A percentile compares a stretch with the other conserved stretches of the same genome.
Evolutionary conservation across 2,329 filamentous ascomycete species (phyloP).

Genomic region (Stemphylium beticola): DNA sequence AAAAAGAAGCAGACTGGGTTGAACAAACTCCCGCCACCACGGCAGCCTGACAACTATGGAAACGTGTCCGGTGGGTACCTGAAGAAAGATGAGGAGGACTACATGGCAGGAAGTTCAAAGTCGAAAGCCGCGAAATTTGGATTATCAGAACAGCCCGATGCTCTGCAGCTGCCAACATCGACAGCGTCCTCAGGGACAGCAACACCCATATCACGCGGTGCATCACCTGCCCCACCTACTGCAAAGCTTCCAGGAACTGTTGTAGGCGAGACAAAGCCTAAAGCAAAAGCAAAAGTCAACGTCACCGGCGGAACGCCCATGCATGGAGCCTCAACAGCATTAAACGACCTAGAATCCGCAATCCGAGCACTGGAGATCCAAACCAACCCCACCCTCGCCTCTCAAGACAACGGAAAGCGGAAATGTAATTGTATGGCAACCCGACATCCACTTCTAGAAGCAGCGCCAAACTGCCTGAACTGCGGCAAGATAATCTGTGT

Average conservation of each 20-base stretch:
- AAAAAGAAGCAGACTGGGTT: conserved; percentile 52
- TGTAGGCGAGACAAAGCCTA: conserved; percentile 74
- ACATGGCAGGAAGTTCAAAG: conserved; percentile 61
- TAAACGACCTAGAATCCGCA: conserved; percentile 74
- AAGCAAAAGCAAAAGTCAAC: conserved; percentile 68
- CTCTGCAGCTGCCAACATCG: conserved; percentile 41
- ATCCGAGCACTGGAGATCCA: conserved; percentile 90
- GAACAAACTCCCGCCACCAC: conserved; percentile 50
- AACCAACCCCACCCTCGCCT: conserved; percentile 77
- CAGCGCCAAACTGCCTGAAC: conserved; percentile 87
- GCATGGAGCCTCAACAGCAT: conserved; percentile 77
- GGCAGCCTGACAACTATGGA: conserved; percentile 64
- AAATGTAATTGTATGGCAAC: conserved; percentile 89
- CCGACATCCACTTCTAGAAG: conserved; percentile 84
- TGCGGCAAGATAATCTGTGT: conserved; percentile 97
- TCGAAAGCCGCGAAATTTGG: conserved; percentile 53
- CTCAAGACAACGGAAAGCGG: conserved; percentile 62
- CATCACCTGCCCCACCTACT: conserved; percentile 54
- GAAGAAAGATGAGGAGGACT: conserved; percentile 77
- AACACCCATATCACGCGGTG: conserved; percentile 44
- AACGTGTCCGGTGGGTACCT: conserved; percentile 73
- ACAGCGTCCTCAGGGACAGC: conserved; percentile 34
- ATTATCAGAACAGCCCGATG: conserved; percentile 60
- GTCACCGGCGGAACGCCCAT: conserved; percentile 80
- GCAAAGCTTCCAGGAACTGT: conserved; percentile 72